Conservation (phyloP, 179 eudicot species). For the Patellifolia procumbens region DNA sequence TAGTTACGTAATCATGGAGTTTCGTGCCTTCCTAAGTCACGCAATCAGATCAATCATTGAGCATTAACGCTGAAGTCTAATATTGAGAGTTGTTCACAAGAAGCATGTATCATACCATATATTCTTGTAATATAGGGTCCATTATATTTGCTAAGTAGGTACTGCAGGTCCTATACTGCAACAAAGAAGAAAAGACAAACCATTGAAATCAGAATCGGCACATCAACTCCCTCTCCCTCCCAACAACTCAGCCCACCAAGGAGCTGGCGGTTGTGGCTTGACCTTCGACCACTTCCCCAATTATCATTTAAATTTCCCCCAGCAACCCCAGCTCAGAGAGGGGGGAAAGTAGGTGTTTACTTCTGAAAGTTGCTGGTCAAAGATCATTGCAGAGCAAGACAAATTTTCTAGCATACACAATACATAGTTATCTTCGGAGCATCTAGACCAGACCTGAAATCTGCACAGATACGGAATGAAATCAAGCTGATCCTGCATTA, state of each 20-base stretch:
- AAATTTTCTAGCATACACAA: slow-evolving; percentile 1
- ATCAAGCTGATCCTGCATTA: slow-evolving; percentile 60
- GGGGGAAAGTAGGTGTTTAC: too few relatives aligned
- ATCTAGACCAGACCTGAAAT: slow-evolving; percentile 44
- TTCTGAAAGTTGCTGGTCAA: neutral
- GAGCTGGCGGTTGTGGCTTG: neutral
- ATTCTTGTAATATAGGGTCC: slow-evolving; percentile 68
- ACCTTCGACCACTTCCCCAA: neutral
- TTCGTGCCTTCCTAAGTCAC: slow-evolving; percentile 55
- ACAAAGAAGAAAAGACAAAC: slow-evolving; percentile 18
- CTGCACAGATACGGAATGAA: slow-evolving; percentile 52
- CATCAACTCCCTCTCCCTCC: neutral
- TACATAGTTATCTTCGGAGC: neutral
- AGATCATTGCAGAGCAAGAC: slow-evolving; percentile 5
- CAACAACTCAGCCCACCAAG: neutral
- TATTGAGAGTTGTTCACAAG: neutral
- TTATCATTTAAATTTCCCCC: too few relatives aligned
- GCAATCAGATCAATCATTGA: slow-evolving; percentile 11
- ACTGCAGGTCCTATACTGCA: slow-evolving; percentile 69
- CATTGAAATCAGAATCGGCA: neutral
- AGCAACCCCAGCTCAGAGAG: too few relatives aligned
- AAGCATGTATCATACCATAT: slow-evolving; percentile 45
- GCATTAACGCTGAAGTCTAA: neutral
- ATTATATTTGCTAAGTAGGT: slow-evolving; percentile 46
- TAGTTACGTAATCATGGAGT: slow-evolving; percentile 42